Conservation (phyloP, 208 protist genomes). For the Spongospora subterranea region DNA sequence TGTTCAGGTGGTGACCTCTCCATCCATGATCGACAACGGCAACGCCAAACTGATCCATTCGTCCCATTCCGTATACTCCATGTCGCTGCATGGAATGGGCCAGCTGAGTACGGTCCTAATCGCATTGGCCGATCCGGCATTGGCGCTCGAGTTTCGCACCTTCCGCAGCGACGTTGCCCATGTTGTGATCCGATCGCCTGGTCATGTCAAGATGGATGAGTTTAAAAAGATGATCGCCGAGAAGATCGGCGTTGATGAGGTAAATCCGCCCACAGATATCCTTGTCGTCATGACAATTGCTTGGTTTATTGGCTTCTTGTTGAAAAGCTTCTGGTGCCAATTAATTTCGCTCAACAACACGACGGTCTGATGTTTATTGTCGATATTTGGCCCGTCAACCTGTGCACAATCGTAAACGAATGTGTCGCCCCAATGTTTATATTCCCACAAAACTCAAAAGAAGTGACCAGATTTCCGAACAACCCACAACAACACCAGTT, state of each 20-base stretch:
- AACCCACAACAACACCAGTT: too few species aligned
- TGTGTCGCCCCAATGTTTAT: too few species aligned
- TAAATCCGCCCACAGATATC: too few species aligned
- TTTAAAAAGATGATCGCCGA: background rate
- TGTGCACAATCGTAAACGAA: too few species aligned
- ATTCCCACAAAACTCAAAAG: too few species aligned
- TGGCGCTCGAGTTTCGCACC: constrained; percentile 43
- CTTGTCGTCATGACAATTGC: too few species aligned
- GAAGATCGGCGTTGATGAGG: constrained; percentile 52
- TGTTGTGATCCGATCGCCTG: background rate
- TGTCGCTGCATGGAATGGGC: constrained; percentile 49
- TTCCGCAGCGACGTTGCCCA: constrained; percentile 23
- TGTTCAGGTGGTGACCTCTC: background rate
- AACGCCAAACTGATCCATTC: constrained; percentile 34
- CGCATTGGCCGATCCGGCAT: background rate
- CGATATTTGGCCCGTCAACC: too few species aligned
- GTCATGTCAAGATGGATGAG: constrained; percentile 44
- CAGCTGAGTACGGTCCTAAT: constrained; percentile 44
- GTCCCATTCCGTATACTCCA: constrained; percentile 37
- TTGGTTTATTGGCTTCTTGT: too few species aligned
- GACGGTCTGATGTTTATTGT: too few species aligned
- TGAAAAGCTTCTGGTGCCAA: too few species aligned
- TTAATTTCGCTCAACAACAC: too few species aligned
- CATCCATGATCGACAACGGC: background rate
- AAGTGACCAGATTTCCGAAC: too few species aligned